A percentile compares a stretch with the other conserved stretches of the same genome.
phyloP scores from a whole-genome alignment of 768 basidiomycete genomes.

The Scleroderma citrinum region DNA sequence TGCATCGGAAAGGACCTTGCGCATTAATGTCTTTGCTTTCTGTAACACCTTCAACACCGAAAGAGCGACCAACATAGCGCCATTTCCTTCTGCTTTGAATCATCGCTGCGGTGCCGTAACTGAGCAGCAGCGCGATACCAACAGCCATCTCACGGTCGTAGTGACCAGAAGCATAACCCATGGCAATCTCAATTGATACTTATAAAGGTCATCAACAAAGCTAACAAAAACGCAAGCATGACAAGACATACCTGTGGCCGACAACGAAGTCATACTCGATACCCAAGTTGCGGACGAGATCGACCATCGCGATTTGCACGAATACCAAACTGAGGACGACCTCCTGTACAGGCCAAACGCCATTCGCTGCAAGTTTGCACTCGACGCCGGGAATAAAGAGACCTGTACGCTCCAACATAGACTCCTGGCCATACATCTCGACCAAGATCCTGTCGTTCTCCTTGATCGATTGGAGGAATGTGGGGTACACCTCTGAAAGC shows the following conservation, averaged over 20 bases:
- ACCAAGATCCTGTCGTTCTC: constrained; percentile 29
- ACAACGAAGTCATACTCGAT: constrained; percentile 30
- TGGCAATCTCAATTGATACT: constrained; percentile 31
- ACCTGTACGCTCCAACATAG: constrained; percentile 30
- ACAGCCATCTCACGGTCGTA: constrained; percentile 30
- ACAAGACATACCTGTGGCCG: constrained; percentile 24
- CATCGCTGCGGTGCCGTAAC: constrained; percentile 33
- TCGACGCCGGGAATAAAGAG: constrained; percentile 26
- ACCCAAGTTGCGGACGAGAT: constrained; percentile 27
- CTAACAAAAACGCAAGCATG: background rate
- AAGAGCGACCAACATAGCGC: constrained; percentile 31
- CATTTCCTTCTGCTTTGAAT: constrained; percentile 29
- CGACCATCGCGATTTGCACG: constrained; percentile 29
- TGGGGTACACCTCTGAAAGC: constrained; percentile 26
- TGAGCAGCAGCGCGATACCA: constrained; percentile 32
- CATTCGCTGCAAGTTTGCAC: constrained; percentile 17
- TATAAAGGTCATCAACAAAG: constrained; percentile 4
- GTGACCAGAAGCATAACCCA: constrained; percentile 33
- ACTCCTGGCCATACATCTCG: constrained; percentile 21
- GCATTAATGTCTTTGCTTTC: constrained; percentile 28
- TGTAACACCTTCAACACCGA: constrained; percentile 30
- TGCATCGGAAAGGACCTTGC: constrained; percentile 25
- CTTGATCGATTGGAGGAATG: constrained; percentile 24
- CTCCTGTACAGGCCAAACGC: constrained; percentile 31
- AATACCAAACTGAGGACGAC: constrained; percentile 31